Evolutionary conservation across 257 asterid genomes (phyloP), one percentile per base, ranked within the genome.

Genomic region (Parsonsia alboflavescens): DNA sequence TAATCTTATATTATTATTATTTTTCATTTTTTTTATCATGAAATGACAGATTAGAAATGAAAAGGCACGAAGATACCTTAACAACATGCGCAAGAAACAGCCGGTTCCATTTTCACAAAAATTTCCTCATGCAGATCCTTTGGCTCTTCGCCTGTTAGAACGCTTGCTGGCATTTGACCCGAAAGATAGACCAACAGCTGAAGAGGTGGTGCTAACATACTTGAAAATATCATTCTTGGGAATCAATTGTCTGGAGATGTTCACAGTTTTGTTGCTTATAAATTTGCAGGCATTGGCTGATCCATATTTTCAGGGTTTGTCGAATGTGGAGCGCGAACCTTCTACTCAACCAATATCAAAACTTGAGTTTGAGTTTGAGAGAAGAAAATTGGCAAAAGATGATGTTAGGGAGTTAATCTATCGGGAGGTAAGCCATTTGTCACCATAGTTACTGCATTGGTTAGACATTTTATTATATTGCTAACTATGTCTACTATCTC

Each of bases 371-470:
- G 98, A 93, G 80, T 93, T 93, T 79, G 98, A 93, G 84, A 82
- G 97, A 85, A 87, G 92, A 79, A 93, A 93, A 80, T 82, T 93
- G 75, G 54, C 91, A 36, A 93, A 91, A 86, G 98, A 93, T 78
- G 97, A 93, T 77, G 96, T 93, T 74, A 87, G 98, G 82, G 98
- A 93, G 83, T 82, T 93, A 72, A 93, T 93, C 71, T 93, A 93
- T 77, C 80, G 93, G 79, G 87, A 80, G 87, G 85, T 84, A 66
- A 24, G 80, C 63, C 44, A 11, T 64, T 49, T 50, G 33, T 61
- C 33, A 41, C 39, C 12, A 30, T 11, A 24, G 33, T 68, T 64
- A 36, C 39, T 6, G 9, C 45, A 68, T 58, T 80, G 77, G 72
- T 62, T 69, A 70, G 12, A 74, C 52, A 24, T 72, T 64, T 52